Evolutionary conservation across 2,329 filamentous ascomycete genomes (phyloP).

Genomic region (Fusarium denticulatum): DNA sequence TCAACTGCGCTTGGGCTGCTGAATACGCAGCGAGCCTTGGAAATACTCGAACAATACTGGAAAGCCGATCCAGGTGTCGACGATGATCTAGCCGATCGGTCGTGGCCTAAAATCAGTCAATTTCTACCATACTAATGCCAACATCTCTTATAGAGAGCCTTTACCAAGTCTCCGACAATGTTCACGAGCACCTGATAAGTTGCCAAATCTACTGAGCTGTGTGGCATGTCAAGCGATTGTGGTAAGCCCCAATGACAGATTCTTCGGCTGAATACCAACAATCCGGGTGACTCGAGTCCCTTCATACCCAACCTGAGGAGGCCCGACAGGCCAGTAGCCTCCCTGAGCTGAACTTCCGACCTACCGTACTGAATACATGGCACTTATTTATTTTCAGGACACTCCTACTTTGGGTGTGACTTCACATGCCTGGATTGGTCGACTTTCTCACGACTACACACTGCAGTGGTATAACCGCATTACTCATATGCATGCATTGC

Average conservation of each 20-base stretch:
- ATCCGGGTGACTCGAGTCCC: neutral
- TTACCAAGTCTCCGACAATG: neutral
- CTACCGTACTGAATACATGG: neutral
- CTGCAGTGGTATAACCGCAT: neutral
- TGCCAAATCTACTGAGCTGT: too few species aligned
- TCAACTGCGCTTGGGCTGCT: slow-evolving; percentile 18
- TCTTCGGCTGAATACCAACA: neutral
- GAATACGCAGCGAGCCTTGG: slow-evolving; percentile 26
- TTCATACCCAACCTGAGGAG: neutral
- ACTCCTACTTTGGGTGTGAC: neutral
- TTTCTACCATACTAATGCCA: slow-evolving; percentile 26
- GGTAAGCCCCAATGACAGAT: neutral
- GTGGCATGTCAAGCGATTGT: neutral
- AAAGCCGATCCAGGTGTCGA: slow-evolving; percentile 11
- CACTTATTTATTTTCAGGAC: neutral
- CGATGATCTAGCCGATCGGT: slow-evolving; percentile 18
- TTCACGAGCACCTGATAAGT: neutral
- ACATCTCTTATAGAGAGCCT: neutral
- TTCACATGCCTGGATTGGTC: neutral
- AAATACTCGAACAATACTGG: slow-evolving; percentile 29
- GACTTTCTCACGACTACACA: neutral
- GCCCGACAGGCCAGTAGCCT: neutral
- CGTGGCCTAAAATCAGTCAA: slow-evolving; percentile 16
- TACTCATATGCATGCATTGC: neutral
- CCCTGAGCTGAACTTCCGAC: neutral